phyloP scores from a whole-genome alignment of 2,329 filamentous ascomycete genomes.

The Orbilia oligospora region DNA sequence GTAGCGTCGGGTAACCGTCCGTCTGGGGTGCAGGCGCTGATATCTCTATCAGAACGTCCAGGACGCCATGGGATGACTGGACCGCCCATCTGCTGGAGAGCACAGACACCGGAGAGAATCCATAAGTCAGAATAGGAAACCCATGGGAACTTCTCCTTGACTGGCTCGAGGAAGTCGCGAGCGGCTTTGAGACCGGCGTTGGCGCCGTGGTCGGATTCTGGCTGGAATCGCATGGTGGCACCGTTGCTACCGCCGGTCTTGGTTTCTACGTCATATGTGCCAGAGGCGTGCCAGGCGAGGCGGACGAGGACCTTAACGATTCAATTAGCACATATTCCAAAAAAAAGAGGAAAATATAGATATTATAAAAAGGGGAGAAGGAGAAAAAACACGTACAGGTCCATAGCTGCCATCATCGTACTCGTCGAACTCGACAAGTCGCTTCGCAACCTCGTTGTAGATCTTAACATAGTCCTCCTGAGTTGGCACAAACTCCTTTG shows the following conservation, averaged over 20 bases:
- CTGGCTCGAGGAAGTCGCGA: slow-evolving; percentile 91
- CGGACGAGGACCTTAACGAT: slow-evolving; percentile 77
- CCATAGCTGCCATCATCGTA: slow-evolving; percentile 98
- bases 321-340: slow-evolving; percentile 5
- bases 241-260: slow-evolving; percentile 94
- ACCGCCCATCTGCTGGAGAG: slow-evolving; percentile 95
- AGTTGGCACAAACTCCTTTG: slow-evolving; percentile 78
- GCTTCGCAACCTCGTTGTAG: slow-evolving; percentile 86
- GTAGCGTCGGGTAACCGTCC: slow-evolving; percentile 88
- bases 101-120: slow-evolving; percentile 87
- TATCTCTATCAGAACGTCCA: slow-evolving; percentile 84
- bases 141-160: slow-evolving; percentile 94
- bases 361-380: slow-evolving; percentile 1
- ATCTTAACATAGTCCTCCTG: slow-evolving; percentile 95
- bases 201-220: slow-evolving; percentile 90
- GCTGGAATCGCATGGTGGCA: slow-evolving; percentile 94
- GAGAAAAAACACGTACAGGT: slow-evolving; percentile 73
- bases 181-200: slow-evolving; percentile 90
- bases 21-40: slow-evolving; percentile 89
- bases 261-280: slow-evolving; percentile 90
- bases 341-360: not conserved
- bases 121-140: slow-evolving; percentile 96
- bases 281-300: slow-evolving; percentile 93
- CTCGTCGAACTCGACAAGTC: slow-evolving; percentile 88
- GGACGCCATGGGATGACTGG: slow-evolving; percentile 89